Evolutionary conservation across 2,329 filamentous ascomycete species (phyloP).

Genomic region (Aureobasidium namibiae): DNA sequence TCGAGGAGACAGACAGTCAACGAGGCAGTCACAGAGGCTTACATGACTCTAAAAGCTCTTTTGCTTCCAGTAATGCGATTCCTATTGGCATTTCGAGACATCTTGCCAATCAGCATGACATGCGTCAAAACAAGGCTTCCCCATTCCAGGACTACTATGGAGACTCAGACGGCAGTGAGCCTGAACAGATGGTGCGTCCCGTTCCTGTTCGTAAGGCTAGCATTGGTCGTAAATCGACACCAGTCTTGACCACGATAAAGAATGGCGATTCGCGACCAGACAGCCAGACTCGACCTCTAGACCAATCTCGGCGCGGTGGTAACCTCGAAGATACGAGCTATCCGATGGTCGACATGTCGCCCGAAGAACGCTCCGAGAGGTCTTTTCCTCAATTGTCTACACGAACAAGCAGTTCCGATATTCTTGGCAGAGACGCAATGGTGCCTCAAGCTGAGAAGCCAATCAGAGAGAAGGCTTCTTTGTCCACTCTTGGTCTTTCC

Average conservation of each 20-base stretch:
- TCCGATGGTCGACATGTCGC: not conserved
- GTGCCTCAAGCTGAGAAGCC: not conserved
- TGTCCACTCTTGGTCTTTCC: not conserved
- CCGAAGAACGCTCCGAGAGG: not conserved
- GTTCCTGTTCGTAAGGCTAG: conserved; percentile 40
- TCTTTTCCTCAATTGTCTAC: not conserved
- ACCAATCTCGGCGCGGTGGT: not conserved
- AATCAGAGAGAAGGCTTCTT: not conserved
- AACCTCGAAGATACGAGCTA: not conserved
- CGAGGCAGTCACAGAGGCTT: no score
- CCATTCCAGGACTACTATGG: conserved; percentile 10
- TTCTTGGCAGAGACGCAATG: not conserved
- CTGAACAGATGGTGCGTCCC: conserved; percentile 29
- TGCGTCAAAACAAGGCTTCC: not conserved
- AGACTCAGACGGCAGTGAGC: conserved; percentile 13
- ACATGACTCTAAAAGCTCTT: conserved; percentile 32
- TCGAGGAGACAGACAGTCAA: conserved; percentile 36
- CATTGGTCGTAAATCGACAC: conserved; percentile 39
- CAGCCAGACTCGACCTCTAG: conserved; percentile 4
- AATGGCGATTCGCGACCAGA: conserved; percentile 27
- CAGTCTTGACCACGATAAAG: conserved; percentile 40
- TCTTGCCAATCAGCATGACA: conserved; percentile 16
- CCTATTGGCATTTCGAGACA: conserved; percentile 30
- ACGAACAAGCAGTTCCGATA: not conserved
- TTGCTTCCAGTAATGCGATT: conserved; percentile 42